Conservation (phyloP, 768 basidiomycete species). For the Lactifluus echinatus region DNA sequence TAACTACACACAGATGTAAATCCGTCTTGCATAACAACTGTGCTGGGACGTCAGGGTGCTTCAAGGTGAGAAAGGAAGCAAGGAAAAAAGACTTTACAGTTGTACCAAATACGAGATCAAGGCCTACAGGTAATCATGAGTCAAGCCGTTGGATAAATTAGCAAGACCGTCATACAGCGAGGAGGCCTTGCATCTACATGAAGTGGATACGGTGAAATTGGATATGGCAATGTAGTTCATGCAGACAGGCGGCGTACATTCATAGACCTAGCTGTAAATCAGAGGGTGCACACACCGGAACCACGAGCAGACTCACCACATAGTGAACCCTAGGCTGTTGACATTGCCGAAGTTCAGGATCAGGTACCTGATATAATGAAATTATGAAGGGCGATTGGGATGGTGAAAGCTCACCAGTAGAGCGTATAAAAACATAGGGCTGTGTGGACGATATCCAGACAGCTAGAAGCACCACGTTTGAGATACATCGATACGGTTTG, state of each 20-base stretch:
- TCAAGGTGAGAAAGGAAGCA: not conserved
- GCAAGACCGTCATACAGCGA: not conserved
- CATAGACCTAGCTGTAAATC: slow-evolving; percentile 15
- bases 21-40: slow-evolving; percentile 5
- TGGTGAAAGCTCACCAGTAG: slow-evolving; percentile 33
- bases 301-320: slow-evolving; percentile 31
- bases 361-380: slow-evolving; percentile 33
- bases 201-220: no score
- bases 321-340: slow-evolving; percentile 30
- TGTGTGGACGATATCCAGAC: slow-evolving; percentile 39
- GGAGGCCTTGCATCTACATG: not conserved
- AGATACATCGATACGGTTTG: no score
- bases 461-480: slow-evolving; percentile 20
- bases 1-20: not conserved
- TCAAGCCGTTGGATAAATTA: not conserved
- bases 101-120: not conserved
- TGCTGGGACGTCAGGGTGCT: not conserved
- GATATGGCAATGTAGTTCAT: slow-evolving; percentile 23
- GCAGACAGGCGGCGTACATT: slow-evolving; percentile 16
- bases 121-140: not conserved
- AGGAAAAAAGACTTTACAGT: not conserved
- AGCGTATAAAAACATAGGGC: slow-evolving; percentile 36
- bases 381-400: not conserved
- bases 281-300: not conserved
- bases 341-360: slow-evolving; percentile 36